A percentile compares a stretch with the other conserved stretches of the same genome.
phyloP scores from a whole-genome alignment of 2,329 filamentous ascomycete species.

The Mycosphaerelloides madeirae region DNA sequence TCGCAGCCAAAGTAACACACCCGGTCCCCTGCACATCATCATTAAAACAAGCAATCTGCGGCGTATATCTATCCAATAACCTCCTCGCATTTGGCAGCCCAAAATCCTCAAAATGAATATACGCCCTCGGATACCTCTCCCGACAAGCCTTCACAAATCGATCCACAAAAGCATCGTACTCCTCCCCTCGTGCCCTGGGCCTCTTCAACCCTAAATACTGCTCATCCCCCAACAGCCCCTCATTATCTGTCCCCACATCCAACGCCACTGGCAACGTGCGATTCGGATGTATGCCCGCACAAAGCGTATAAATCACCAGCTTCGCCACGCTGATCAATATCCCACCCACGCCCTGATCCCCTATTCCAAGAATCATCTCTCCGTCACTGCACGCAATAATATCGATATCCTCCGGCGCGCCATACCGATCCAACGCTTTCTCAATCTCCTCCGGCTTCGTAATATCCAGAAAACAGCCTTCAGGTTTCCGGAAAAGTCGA shows the following conservation, averaged over 20 bases:
- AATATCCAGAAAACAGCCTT: conserved; percentile 78
- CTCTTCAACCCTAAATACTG: conserved; percentile 73
- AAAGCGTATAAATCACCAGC: conserved; percentile 74
- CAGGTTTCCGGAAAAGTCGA: conserved; percentile 67
- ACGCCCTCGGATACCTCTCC: conserved; percentile 70
- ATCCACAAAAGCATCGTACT: conserved; percentile 69
- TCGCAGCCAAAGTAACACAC: conserved; percentile 77
- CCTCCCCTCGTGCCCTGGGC: conserved; percentile 61
- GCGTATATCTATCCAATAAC: conserved; percentile 70
- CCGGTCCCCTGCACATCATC: conserved; percentile 88
- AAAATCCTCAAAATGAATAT: conserved; percentile 86
- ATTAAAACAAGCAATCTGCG: conserved; percentile 77
- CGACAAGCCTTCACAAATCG: conserved; percentile 63
- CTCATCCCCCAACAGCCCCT: conserved; percentile 67
- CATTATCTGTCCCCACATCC: conserved; percentile 81
- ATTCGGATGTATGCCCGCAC: conserved; percentile 78
- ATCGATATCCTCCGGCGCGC: conserved; percentile 68
- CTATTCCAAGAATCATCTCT: conserved; percentile 73
- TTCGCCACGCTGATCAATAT: conserved; percentile 83
- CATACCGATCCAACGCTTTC: conserved; percentile 64
- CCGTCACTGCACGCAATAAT: conserved; percentile 81
- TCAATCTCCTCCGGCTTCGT: conserved; percentile 60
- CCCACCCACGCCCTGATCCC: conserved; percentile 81
- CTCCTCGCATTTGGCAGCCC: conserved; percentile 70
- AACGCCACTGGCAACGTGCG: conserved; percentile 75